Evolutionary conservation across 495 filamentous ascomycete genomes (phyloP).

Genomic region (Daldinia vernicosa): DNA sequence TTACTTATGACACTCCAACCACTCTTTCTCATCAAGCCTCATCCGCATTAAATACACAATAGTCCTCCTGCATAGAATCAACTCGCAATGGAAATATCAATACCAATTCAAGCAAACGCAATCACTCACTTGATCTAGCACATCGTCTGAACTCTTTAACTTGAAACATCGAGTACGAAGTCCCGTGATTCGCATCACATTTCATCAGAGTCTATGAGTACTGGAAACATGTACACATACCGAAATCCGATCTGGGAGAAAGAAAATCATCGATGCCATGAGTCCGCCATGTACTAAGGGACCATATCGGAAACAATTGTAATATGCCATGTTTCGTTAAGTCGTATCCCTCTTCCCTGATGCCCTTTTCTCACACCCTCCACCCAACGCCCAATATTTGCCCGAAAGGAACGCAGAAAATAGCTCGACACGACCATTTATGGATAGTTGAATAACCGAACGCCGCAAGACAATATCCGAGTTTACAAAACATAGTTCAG

Average conservation of each 20-base stretch:
- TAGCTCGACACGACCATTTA: not conserved
- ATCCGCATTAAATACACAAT: no score
- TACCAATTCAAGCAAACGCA: not conserved
- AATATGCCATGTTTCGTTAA: conserved; percentile 15
- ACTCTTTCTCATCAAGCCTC: no score
- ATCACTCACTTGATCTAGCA: not conserved
- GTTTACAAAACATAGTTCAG: conserved; percentile 1
- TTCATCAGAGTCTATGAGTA: conserved; percentile 28
- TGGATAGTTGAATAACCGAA: conserved; percentile 14
- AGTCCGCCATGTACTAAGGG: conserved; percentile 6
- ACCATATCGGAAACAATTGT: conserved; percentile 9
- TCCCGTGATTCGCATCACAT: conserved; percentile 38
- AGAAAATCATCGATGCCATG: conserved; percentile 7
- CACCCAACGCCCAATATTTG: conserved; percentile 25
- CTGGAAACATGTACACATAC: conserved; percentile 3
- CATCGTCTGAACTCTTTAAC: not conserved
- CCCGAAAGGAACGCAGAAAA: conserved; percentile 1
- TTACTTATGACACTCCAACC: no score
- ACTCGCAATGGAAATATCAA: not conserved
- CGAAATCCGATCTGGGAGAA: not conserved
- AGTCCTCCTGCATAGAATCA: not conserved
- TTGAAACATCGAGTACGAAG: not conserved
- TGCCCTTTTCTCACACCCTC: not conserved
- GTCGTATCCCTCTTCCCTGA: conserved; percentile 5
- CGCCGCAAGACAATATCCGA: conserved; percentile 11